Percentiles rank a stretch among this genome's conserved stretches.
phyloP scores from a whole-genome alignment of 75 land plant genomes.

The Isoetes taiwanensis region DNA sequence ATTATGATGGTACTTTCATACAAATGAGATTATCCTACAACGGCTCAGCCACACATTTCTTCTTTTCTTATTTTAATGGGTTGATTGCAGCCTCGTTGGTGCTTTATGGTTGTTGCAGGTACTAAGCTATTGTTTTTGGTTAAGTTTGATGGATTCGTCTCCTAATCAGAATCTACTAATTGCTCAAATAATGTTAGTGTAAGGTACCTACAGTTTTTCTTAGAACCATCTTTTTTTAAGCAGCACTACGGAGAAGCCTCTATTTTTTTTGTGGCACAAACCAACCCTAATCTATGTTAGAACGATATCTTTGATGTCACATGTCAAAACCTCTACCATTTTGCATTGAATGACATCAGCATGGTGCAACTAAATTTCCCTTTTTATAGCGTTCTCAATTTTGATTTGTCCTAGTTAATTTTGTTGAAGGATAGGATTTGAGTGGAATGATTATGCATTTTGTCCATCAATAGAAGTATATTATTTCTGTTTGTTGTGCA shows the following conservation, averaged over 20 bases:
- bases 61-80: constrained; percentile 47
- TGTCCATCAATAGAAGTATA: neutral
- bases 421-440: too few species aligned
- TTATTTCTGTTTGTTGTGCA: constrained; percentile 8
- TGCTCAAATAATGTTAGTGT: too few species aligned
- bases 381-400: neutral
- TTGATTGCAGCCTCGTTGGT: constrained; percentile 50
- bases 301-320: too few species aligned
- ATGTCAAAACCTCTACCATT: neutral
- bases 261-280: too few species aligned
- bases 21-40: constrained; percentile 64
- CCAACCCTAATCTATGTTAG: too few species aligned
- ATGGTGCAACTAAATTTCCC: neutral
- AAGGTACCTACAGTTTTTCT: too few species aligned
- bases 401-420: neutral
- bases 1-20: constrained; percentile 41
- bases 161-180: too few species aligned
- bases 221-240: too few species aligned
- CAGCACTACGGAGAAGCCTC: too few species aligned
- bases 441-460: too few species aligned
- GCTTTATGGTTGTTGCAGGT: constrained; percentile 74
- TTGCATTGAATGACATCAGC: neutral
- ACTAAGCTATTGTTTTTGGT: neutral
- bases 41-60: constrained; percentile 56
- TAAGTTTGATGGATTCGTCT: too few species aligned